A percentile compares a stretch with the other conserved stretches of the same genome.
Evolutionary conservation across 2,329 filamentous ascomycete species (phyloP).

Genomic region (Tolypocladium ovalisporum): DNA sequence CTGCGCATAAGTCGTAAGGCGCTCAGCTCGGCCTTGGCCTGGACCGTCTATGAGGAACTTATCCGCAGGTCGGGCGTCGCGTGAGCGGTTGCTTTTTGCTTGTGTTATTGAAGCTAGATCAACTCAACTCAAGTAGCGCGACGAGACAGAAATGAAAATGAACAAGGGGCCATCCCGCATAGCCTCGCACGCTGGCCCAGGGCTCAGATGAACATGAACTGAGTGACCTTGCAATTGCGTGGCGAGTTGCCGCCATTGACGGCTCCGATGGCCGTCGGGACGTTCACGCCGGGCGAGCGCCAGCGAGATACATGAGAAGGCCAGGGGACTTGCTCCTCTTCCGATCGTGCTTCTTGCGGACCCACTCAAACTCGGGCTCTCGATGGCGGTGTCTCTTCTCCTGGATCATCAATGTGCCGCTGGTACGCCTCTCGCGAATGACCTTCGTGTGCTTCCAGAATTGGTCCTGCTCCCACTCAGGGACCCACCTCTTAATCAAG

Average conservation of each 20-base stretch:
- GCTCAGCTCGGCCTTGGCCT: conserved; percentile 85
- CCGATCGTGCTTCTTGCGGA: conserved; percentile 44
- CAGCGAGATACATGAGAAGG: conserved; percentile 47
- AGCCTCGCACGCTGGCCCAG: neutral
- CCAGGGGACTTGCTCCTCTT: conserved; percentile 45
- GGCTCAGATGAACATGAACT: neutral
- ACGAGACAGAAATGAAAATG: neutral
- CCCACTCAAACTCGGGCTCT: conserved; percentile 41
- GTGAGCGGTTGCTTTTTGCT: neutral
- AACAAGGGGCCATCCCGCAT: neutral
- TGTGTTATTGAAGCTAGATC: neutral
- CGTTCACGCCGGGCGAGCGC: conserved; percentile 30
- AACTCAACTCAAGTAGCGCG: neutral
- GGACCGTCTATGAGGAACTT: conserved; percentile 94
- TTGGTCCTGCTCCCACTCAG: conserved; percentile 58
- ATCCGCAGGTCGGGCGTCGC: conserved; percentile 46
- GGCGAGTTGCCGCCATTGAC: neutral
- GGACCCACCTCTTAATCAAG: conserved; percentile 63
- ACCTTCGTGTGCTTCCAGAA: conserved; percentile 62
- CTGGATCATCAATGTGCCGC: conserved; percentile 33
- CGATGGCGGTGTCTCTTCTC: conserved; percentile 30
- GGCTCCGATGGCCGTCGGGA: neutral
- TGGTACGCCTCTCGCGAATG: conserved; percentile 45
- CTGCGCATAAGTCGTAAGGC: conserved; percentile 87
- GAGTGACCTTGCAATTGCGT: neutral